Evolutionary conservation across 2,329 filamentous ascomycete genomes (phyloP), one percentile per base, ranked within the genome.

Genomic region (Talaromyces sp.): DNA sequence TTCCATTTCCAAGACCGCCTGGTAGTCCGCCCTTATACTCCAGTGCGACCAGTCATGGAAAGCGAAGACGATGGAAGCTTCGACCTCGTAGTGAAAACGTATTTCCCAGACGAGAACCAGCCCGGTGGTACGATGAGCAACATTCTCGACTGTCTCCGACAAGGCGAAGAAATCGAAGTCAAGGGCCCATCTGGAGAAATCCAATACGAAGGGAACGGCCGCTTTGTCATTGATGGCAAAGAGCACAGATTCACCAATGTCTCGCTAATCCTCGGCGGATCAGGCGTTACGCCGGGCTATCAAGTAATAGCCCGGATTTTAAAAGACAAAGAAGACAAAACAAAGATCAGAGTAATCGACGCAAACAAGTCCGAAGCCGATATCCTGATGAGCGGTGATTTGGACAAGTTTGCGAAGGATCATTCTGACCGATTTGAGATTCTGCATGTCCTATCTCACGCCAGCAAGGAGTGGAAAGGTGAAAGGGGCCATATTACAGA

Each of bases 61-160:
- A 57, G 54, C 7, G 71, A 79, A 55, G 72, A 76, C 24, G 69
- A 77, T 52, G 77, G 77, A 4, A 80, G 75, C 0, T 82, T 83
- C 63, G 73, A 82, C 19, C 72, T 82, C 2, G 75, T 77, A 0
- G 73, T 82, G 41, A 83, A 84, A 64, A 83, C 80, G 0, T 83
- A 84, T 65, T 81, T 79, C 59, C 80, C 81, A 0, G 74, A 70
- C 41, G 63, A 71, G 0, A 69, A 70, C 2, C 79, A 82, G 63
- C 81, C 81, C 0, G 81, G 81, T 14, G 81, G 81, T n/a, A 80
- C 81, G 10, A 76, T 84, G 70, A 79, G 74, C 48, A 83, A 82
- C 60, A 78, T 83, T 56, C 75, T 84, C 2, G 79, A 83, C 67
- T 79, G 74, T 64, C 75, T 84, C 58, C 75, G 75, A 0, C 64